Base-by-base conservation (phyloP, 768 basidiomycete species). In the Sutorius australiensis region DNA sequence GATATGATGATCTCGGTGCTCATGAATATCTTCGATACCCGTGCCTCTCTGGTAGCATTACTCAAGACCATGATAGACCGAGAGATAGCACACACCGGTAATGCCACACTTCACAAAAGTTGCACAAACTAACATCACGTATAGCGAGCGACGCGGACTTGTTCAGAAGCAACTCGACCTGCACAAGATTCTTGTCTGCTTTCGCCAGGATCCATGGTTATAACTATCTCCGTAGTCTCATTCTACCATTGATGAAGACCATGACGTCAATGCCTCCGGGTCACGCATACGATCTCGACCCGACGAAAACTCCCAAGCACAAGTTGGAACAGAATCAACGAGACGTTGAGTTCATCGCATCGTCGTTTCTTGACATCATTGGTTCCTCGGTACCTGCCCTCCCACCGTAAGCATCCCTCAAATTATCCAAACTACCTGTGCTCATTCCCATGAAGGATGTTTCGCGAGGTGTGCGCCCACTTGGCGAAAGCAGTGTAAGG, bases 131-230 rank as follows among this genome's bases (percentile, higher is more conserved):
- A 48, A 58, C 50, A 39, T 42, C 32, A 11, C 27, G 39, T 38
- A n/a, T 67, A 92, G 94, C 83, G 37, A 86, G 77, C 59, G 91
- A 95, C 57, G 77, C 84, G 1, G 79, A 81, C n/a, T 72, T 98
- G 8, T 97, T 98, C 74, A 79, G 95, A 46, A 78, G 88, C 55
- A 97, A 95, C 67, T 87, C 89, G 3, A 89, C 89, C 1, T 92
- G 86, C 61, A 89, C 89, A n/a, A 76, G 89, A 39, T 86, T 98
- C 53, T 72, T 97, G 41, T 91, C 91, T 6, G 82, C 85, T 2
- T 95, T 95, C 61, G 91, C 90, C 4, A 84, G 79, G 64, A 82
- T 88, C n/a, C 91, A 94, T 55, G 95, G 94, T 5, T 97, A 95
- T 68, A 84, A 86, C 52, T 97, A 95, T 67, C 75, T 97, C n/a